phyloP scores from a whole-genome alignment of 2,329 filamentous ascomycete species.

The Coleophoma crateriformis region DNA sequence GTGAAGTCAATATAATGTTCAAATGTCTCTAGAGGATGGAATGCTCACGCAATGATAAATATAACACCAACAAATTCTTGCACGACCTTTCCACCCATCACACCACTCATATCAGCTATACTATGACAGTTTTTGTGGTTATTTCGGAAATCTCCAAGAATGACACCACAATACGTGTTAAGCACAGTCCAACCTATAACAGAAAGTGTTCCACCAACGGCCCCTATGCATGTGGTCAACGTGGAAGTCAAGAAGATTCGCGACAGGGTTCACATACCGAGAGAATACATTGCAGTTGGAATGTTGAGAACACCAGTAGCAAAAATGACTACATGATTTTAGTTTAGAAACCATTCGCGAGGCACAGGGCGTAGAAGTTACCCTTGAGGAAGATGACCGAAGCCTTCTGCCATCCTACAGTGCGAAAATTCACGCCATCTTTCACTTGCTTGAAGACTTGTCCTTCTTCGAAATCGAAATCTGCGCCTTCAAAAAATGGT shows the following conservation, averaged over 20 bases:
- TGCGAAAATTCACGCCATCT: constrained; percentile 39
- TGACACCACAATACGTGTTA: constrained; percentile 35
- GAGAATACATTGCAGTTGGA: constrained; percentile 34
- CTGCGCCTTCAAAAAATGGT: no score
- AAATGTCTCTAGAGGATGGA: no score
- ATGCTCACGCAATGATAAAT: constrained; percentile 42
- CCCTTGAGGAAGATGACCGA: constrained; percentile 40
- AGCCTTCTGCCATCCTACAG: constrained; percentile 40
- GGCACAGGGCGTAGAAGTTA: no score
- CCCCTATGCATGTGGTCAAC: constrained; percentile 10
- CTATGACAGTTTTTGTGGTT: constrained; percentile 43
- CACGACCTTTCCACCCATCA: constrained; percentile 45
- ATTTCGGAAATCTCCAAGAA: constrained; percentile 45
- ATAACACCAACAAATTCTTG: constrained; percentile 48
- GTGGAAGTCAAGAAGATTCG: no score
- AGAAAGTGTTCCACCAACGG: constrained; percentile 35
- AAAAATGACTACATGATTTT: constrained; percentile 20
- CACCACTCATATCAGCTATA: constrained; percentile 51
- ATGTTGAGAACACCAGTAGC: constrained; percentile 37
- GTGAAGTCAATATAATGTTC: no score
- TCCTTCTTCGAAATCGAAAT: constrained; percentile 8
- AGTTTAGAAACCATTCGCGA: no score
- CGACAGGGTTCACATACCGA: constrained; percentile 13
- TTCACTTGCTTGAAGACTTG: constrained; percentile 40
- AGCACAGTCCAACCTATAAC: constrained; percentile 31